Conservation (phyloP, 352 stramenopile species). For the Pythium guiyangense region DNA sequence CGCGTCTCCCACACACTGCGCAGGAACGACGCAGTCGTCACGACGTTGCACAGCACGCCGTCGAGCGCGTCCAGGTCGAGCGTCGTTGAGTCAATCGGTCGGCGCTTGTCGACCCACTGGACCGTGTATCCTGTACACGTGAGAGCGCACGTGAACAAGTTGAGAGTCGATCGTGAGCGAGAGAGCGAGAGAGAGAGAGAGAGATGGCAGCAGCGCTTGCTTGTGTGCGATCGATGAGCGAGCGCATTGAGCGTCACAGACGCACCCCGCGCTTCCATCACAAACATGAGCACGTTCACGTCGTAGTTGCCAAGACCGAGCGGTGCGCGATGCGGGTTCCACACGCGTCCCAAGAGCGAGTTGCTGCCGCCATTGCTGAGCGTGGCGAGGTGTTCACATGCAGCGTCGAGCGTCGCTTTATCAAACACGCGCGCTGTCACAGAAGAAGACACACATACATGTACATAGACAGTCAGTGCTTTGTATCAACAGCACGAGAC, state of each 20-base stretch:
- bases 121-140: slow-evolving; percentile 44
- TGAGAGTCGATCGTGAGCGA: not conserved
- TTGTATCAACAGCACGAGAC: not conserved
- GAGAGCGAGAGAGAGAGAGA: not conserved
- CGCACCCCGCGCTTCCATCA: slow-evolving; percentile 53
- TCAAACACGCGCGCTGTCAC: slow-evolving; percentile 39
- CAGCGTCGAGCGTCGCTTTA: slow-evolving; percentile 39
- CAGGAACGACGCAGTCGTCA: slow-evolving; percentile 32
- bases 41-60: slow-evolving; percentile 68
- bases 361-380: slow-evolving; percentile 2
- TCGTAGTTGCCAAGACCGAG: slow-evolving; percentile 79
- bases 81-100: slow-evolving; percentile 27
- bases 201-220: no score
- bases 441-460: not conserved
- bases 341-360: slow-evolving; percentile 32
- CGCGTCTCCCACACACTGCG: slow-evolving; percentile 54
- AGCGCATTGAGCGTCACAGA: no score
- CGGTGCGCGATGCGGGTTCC: slow-evolving; percentile 59
- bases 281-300: slow-evolving; percentile 67
- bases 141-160: no score
- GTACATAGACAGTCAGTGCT: not conserved
- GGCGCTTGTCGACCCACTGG: slow-evolving; percentile 71
- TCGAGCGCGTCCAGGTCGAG: slow-evolving; percentile 43
- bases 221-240: no score
- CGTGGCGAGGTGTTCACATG: slow-evolving; percentile 32